A percentile compares a stretch with the other conserved stretches of the same genome.
These are phyloP conservation scores for Panus rudis DNA, from an alignment of 768 basidiomycete genomes.

Conservation along the genomic window DNA sequence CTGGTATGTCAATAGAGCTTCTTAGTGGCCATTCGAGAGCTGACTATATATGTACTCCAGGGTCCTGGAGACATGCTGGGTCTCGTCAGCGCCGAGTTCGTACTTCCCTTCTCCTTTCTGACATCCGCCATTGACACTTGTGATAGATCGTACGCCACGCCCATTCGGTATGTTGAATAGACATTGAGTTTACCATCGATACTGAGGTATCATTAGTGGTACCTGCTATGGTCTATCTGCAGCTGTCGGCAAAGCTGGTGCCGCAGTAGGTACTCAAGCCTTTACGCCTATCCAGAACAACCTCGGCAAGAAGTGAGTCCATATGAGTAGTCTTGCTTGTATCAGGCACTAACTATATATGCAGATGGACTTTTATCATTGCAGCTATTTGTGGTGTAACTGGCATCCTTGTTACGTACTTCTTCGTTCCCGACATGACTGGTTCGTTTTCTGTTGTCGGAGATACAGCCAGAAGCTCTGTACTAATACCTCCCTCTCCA, in stretches of 20 bases:
- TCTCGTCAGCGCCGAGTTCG: slow-evolving; percentile 59
- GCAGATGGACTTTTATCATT: slow-evolving; percentile 62
- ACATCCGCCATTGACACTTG: neutral
- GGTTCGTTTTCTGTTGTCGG: slow-evolving; percentile 12
- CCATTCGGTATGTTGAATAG: slow-evolving; percentile 42
- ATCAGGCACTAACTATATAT: neutral
- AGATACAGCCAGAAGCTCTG: neutral
- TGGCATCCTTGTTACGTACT: slow-evolving; percentile 59
- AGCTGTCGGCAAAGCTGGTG: slow-evolving; percentile 64
- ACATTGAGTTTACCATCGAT: neutral
- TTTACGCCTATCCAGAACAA: slow-evolving; percentile 64
- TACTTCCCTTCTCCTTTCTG: slow-evolving; percentile 5
- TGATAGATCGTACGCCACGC: slow-evolving; percentile 52
- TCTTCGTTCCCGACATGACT: slow-evolving; percentile 64
- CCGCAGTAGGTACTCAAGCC: slow-evolving; percentile 63
- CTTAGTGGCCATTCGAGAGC: no score
- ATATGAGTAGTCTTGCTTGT: neutral
- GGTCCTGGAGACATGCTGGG: slow-evolving; percentile 71
- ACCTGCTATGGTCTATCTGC: slow-evolving; percentile 67
- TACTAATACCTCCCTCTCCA: no score
- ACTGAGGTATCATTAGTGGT: slow-evolving; percentile 33
- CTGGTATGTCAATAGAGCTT: slow-evolving; percentile 37
- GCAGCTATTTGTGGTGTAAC: slow-evolving; percentile 60
- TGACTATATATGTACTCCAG: slow-evolving; percentile 31
- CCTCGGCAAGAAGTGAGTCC: slow-evolving; percentile 52